Evolutionary conservation across 2,329 filamentous ascomycete genomes (phyloP).

Genomic region (Byssochlamys sp.): DNA sequence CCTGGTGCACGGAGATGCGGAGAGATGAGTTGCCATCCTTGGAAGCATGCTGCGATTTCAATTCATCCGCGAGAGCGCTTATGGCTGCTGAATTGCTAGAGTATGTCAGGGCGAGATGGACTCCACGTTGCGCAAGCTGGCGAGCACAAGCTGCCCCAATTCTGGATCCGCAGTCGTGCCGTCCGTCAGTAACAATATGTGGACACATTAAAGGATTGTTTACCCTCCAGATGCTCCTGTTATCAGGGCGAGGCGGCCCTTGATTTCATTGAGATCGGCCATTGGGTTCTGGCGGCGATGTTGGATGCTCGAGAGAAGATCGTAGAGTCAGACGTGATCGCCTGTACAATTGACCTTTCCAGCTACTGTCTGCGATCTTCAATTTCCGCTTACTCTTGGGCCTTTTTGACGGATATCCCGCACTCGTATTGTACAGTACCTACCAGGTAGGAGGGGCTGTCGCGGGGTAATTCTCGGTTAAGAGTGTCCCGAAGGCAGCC

Average conservation of each 20-base stretch:
- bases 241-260: slow-evolving; percentile 48
- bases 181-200: background rate
- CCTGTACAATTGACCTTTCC: background rate
- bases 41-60: slow-evolving; percentile 26
- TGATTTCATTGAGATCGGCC: slow-evolving; percentile 37
- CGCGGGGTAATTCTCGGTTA: background rate
- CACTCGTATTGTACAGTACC: background rate
- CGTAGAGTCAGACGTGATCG: background rate
- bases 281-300: slow-evolving; percentile 5
- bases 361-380: background rate
- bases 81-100: slow-evolving; percentile 43
- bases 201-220: slow-evolving; percentile 8
- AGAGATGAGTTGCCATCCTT: slow-evolving; percentile 9
- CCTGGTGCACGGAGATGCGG: slow-evolving; percentile 46
- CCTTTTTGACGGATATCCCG: background rate
- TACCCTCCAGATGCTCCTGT: slow-evolving; percentile 55
- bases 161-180: slow-evolving; percentile 25
- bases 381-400: background rate
- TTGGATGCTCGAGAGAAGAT: background rate
- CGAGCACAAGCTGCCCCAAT: slow-evolving; percentile 52
- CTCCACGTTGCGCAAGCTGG: slow-evolving; percentile 44
- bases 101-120: slow-evolving; percentile 52
- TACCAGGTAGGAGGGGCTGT: background rate
- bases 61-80: slow-evolving; percentile 34
- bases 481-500: background rate